Evolutionary conservation across 352 stramenopile species (phyloP), one percentile per base, ranked within the genome.

Genomic region (Pythium dissotocum): DNA sequence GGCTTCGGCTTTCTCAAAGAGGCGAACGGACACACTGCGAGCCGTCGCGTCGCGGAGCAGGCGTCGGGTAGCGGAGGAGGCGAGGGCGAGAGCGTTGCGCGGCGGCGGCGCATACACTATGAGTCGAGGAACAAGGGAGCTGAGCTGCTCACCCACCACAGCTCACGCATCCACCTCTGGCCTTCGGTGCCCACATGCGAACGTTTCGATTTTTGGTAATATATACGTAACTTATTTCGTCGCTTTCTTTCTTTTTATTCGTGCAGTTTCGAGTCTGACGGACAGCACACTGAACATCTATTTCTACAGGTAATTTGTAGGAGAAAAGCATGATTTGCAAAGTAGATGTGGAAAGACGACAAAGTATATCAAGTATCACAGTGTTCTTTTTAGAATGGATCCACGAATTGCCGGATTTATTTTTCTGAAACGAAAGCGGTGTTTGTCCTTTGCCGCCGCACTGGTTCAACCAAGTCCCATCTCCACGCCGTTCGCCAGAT

Each of bases 191-290:
- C 65, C 58, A 46, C 56, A 68, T 73, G 60, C 67, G 21, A 73
- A 69, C 60, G 67, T 73, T 73, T 73, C 67, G 67, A 73, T 69
- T 49, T 69, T 73, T 58, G 67, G 67, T 42, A 60, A 73, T 49
- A 30, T 62, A 73, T 69, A 36, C 42, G 67, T 69, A 35, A 69
- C 69, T 73, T 69, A 73, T 69, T 49, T 42, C 16, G 12, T 13
- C 21, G 18, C 38, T 49, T 73, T 69, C 57, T 73, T 73, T 73
- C 62, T 73, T 73, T 73, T 67, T 72, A 68, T 67, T 51, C 30
- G 32, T 58, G 24, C 46, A 21, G 46, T 53, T 53, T 53, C 46
- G 32, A 32, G 46, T 14, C 18, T 6, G 10, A 4, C 5, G 13
- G 6, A 7, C 18, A 51, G 2, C 42, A 30, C 6, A 10, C 4